These are phyloP conservation scores for Phylloboletellus chloephorus DNA, from an alignment of 1,284 basidiomycete genomes.

Conservation along the genomic window DNA sequence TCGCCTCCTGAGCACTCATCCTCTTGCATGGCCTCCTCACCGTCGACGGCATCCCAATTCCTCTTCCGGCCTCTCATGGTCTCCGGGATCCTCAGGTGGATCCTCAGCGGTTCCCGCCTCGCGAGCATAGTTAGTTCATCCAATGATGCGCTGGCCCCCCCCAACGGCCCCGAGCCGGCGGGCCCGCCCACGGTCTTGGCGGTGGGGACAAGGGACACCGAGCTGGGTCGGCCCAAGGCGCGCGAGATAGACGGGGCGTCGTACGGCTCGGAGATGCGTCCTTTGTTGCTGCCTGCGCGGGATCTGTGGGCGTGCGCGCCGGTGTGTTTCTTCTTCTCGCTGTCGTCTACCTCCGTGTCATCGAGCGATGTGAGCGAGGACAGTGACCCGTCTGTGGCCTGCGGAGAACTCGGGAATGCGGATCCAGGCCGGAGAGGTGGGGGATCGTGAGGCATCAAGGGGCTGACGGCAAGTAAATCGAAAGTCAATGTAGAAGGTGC, in stretches of 20 bases:
- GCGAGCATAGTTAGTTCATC: conserved; percentile 19
- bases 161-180: not conserved
- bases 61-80: conserved; percentile 14
- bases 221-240: too few species aligned
- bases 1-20: not conserved
- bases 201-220: too few species aligned
- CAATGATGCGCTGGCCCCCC: conserved; percentile 24
- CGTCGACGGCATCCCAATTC: conserved; percentile 11
- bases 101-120: conserved; percentile 9
- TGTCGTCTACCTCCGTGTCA: not conserved
- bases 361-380: conserved; percentile 22
- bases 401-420: not conserved
- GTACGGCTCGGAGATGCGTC: not conserved
- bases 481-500: not conserved
- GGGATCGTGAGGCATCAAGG: conserved; percentile 11
- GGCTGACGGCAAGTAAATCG: conserved; percentile 7
- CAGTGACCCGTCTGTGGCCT: conserved; percentile 1
- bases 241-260: too few species aligned
- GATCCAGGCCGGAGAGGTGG: not conserved
- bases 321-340: not conserved
- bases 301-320: not conserved
- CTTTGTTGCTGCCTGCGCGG: not conserved
- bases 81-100: conserved; percentile 7
- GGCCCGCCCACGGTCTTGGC: not conserved
- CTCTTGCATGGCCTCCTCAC: not conserved